Evolutionary conservation across 169 alveolate genomes (phyloP).

Genomic region (Eimeria necatrix): DNA sequence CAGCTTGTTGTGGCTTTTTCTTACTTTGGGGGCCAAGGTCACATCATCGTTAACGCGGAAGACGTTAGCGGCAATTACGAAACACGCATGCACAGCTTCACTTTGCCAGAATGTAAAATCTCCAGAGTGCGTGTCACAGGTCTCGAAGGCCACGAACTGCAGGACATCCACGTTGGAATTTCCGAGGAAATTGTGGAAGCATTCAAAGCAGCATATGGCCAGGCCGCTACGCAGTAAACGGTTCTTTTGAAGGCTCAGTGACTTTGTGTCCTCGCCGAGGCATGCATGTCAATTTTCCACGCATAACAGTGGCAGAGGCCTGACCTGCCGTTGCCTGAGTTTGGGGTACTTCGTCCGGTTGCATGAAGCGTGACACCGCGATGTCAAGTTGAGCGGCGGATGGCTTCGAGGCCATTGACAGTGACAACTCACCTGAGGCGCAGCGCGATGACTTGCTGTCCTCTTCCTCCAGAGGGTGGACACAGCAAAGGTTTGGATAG

Average conservation of each 20-base stretch:
- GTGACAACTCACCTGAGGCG: constrained; percentile 48
- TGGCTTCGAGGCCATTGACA: constrained; percentile 51
- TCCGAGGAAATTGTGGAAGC: constrained; percentile 7
- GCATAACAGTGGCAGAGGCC: too few species aligned
- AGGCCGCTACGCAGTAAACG: neutral
- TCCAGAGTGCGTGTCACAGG: constrained; percentile 13
- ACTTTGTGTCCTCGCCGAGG: neutral
- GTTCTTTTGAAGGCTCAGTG: neutral
- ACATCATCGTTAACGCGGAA: constrained; percentile 33
- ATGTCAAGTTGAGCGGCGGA: neutral
- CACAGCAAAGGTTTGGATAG: too few species aligned
- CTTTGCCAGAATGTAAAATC: neutral
- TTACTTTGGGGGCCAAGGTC: neutral
- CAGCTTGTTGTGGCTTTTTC: constrained; percentile 11
- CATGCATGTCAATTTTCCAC: neutral
- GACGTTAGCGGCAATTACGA: constrained; percentile 4
- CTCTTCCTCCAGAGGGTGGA: neutral
- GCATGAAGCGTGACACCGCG: constrained; percentile 32
- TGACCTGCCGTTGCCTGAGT: too few species aligned
- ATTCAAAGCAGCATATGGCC: neutral
- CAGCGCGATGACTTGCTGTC: constrained; percentile 38
- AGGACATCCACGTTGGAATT: neutral
- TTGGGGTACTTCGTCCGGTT: neutral
- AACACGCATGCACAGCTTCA: neutral
- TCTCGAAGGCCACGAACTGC: neutral